phyloP scores from a whole-genome alignment of 768 basidiomycete genomes.

The Amanita thiersii region DNA sequence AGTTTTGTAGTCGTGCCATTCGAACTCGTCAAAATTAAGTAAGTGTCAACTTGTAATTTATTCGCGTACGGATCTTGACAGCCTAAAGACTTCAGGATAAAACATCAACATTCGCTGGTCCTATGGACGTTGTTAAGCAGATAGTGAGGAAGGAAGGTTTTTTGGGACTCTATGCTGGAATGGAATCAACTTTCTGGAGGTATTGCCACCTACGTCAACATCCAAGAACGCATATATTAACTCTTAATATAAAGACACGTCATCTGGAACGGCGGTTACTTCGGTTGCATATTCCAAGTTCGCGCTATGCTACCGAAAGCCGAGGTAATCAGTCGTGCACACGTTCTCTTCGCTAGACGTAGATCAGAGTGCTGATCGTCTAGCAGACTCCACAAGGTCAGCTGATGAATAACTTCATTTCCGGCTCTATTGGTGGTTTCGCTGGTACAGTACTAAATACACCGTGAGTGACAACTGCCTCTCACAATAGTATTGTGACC shows the following conservation, averaged over 20 bases:
- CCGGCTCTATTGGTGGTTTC: slow-evolving; percentile 85
- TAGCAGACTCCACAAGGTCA: slow-evolving; percentile 54
- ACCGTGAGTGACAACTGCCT: slow-evolving; percentile 43
- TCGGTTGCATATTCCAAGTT: slow-evolving; percentile 87
- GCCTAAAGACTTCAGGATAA: slow-evolving; percentile 79
- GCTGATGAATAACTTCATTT: slow-evolving; percentile 86
- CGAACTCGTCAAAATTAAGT: slow-evolving; percentile 90
- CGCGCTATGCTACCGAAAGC: slow-evolving; percentile 75
- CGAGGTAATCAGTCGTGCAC: slow-evolving; percentile 40
- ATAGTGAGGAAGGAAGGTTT: slow-evolving; percentile 71
- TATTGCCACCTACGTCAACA: slow-evolving; percentile 17
- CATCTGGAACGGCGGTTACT: slow-evolving; percentile 96
- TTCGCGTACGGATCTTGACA: background rate
- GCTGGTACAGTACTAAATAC: slow-evolving; percentile 89
- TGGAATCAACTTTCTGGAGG: slow-evolving; percentile 99
- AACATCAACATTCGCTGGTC: slow-evolving; percentile 81
- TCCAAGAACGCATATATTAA: background rate
- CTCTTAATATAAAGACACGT: slow-evolving; percentile 44
- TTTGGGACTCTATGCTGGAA: slow-evolving; percentile 84
- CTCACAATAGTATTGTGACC: background rate
- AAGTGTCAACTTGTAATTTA: slow-evolving; percentile 8
- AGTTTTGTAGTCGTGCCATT: slow-evolving; percentile 94
- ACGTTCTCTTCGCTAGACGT: background rate
- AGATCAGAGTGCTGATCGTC: background rate
- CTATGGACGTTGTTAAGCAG: slow-evolving; percentile 83